Conservation (phyloP, 164 flowering plant genomes). For the Cinnamomum chago region DNA sequence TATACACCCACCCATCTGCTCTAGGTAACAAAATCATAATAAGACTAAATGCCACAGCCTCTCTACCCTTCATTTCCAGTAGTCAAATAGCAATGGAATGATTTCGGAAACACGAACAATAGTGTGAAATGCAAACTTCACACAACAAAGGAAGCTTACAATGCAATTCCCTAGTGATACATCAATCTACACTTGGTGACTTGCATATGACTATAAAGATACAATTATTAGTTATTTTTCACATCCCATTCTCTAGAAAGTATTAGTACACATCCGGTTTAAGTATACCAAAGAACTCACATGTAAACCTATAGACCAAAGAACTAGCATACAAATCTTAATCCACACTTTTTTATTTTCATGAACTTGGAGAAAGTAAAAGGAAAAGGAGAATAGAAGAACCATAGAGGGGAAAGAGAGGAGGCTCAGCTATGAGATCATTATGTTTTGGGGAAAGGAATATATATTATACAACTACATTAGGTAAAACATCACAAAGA, state of each 20-base stretch:
- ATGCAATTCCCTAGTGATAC: too few species aligned
- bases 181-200: too few species aligned
- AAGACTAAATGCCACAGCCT: too few species aligned
- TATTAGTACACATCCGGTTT: constrained; percentile 1
- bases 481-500: constrained; percentile 7
- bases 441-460: constrained; percentile 6
- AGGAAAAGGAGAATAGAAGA: neutral
- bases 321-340: too few species aligned
- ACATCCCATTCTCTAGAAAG: neutral
- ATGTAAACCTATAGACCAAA: neutral
- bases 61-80: too few species aligned
- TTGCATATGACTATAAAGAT: neutral
- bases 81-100: too few species aligned
- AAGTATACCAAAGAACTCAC: neutral
- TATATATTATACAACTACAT: constrained; percentile 14
- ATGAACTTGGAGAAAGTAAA: neutral
- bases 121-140: too few species aligned
- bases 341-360: constrained; percentile 12
- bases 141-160: too few species aligned
- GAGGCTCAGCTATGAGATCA: constrained; percentile 4
- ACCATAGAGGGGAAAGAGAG: neutral
- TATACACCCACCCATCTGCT: too few species aligned
- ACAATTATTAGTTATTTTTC: neutral
- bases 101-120: too few species aligned
- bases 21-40: too few species aligned